Percentiles rank a stretch among this genome's conserved stretches.
Conservation (phyloP, 2,329 filamentous ascomycete species). For the Exophiala phaeomuriformis region DNA sequence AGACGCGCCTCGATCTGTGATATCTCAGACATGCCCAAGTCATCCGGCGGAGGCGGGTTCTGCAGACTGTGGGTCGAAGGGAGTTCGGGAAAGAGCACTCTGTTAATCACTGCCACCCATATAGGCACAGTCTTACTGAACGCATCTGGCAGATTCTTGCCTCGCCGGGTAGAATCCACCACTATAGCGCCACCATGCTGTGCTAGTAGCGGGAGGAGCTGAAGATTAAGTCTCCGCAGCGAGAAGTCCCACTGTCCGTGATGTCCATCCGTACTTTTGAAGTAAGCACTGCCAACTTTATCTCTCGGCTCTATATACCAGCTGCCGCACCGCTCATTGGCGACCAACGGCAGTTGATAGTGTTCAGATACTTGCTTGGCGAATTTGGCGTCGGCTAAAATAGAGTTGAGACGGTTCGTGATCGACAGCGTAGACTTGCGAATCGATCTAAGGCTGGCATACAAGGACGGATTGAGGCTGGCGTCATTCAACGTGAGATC, state of each 20-base stretch:
- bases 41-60: slow-evolving; percentile 52
- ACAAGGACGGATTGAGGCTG: slow-evolving; percentile 13
- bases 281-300: slow-evolving; percentile 75
- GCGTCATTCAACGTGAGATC: slow-evolving; percentile 18
- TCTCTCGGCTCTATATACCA: slow-evolving; percentile 71
- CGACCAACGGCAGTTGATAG: slow-evolving; percentile 62
- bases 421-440: slow-evolving; percentile 71
- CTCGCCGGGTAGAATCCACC: slow-evolving; percentile 85
- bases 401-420: slow-evolving; percentile 73
- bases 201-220: slow-evolving; percentile 64
- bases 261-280: slow-evolving; percentile 97
- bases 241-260: slow-evolving; percentile 87
- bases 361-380: slow-evolving; percentile 52
- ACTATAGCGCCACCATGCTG: slow-evolving; percentile 57
- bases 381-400: slow-evolving; percentile 68
- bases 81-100: slow-evolving; percentile 60
- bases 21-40: slow-evolving; percentile 38
- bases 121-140: slow-evolving; percentile 89
- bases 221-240: slow-evolving; percentile 72
- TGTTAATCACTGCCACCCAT: slow-evolving; percentile 85
- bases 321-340: slow-evolving; percentile 91
- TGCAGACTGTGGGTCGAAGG: slow-evolving; percentile 49
- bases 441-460: slow-evolving; percentile 54
- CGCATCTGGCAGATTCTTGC: slow-evolving; percentile 92
- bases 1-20: slow-evolving; percentile 62